phyloP scores from a whole-genome alignment of 208 protist genomes.

The Leishmania major region DNA sequence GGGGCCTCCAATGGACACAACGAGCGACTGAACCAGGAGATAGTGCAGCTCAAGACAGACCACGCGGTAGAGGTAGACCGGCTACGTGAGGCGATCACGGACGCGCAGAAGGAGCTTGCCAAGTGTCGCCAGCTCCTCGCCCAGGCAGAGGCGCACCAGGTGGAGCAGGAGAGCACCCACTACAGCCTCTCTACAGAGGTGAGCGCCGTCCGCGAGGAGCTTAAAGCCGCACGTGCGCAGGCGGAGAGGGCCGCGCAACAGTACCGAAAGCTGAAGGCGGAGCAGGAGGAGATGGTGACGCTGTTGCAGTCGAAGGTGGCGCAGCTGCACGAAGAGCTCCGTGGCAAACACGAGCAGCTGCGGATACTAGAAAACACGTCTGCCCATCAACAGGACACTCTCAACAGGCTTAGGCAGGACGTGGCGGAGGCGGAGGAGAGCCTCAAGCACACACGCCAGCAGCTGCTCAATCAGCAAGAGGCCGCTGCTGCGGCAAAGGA shows the following conservation, averaged over 20 bases:
- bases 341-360: constrained; percentile 37
- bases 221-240: constrained; percentile 28
- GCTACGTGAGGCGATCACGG: constrained; percentile 40
- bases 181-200: constrained; percentile 32
- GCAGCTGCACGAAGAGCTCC: constrained; percentile 52
- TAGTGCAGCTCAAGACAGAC: constrained; percentile 48
- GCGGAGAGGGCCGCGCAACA: constrained; percentile 32
- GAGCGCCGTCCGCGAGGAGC: constrained; percentile 30
- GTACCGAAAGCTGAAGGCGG: constrained; percentile 41
- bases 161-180: constrained; percentile 37
- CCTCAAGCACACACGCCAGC: constrained; percentile 29
- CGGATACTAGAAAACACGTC: constrained; percentile 30
- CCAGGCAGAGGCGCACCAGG: constrained; percentile 47
- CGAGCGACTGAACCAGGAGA: constrained; percentile 53
- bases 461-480: constrained; percentile 41
- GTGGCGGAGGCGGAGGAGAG: constrained; percentile 34
- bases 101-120: constrained; percentile 54
- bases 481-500: constrained; percentile 38
- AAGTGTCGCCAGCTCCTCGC: constrained; percentile 48
- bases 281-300: constrained; percentile 41
- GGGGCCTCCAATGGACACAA: constrained; percentile 54
- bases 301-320: constrained; percentile 50
- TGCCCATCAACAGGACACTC: constrained; percentile 37
- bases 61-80: constrained; percentile 45
- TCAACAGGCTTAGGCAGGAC: constrained; percentile 30